These are phyloP conservation scores for Sparassis latifolia DNA, from an alignment of 1,284 basidiomycete genomes.

Conservation along the genomic window DNA sequence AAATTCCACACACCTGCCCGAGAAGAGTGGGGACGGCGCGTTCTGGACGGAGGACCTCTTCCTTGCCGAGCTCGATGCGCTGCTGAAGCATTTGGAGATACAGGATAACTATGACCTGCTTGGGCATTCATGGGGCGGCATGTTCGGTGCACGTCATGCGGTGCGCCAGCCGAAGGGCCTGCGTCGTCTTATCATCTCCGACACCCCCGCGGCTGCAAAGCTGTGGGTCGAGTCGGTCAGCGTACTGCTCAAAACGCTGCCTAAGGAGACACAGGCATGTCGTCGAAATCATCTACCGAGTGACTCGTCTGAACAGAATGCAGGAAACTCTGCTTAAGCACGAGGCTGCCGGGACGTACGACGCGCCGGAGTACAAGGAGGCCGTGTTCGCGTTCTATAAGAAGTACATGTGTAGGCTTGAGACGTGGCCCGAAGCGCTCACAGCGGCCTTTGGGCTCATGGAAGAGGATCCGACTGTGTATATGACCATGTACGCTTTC, in stretches of 20 bases:
- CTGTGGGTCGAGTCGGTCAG: constrained; percentile 28
- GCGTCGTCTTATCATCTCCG: constrained; percentile 32
- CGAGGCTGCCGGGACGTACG: constrained; percentile 40
- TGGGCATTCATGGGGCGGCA: constrained; percentile 49
- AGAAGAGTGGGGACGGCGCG: constrained; percentile 23
- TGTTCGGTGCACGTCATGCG: constrained; percentile 33
- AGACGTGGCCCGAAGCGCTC: constrained; percentile 36
- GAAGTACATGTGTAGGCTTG: constrained; percentile 37
- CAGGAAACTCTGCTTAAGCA: constrained; percentile 31
- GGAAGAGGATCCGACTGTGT: constrained; percentile 42
- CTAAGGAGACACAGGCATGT: constrained; percentile 31
- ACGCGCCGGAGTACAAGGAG: constrained; percentile 37
- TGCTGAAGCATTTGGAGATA: constrained; percentile 34
- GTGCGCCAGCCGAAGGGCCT: constrained; percentile 30
- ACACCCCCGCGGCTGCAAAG: constrained; percentile 25
- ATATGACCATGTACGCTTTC: constrained; percentile 35
- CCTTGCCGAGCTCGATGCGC: constrained; percentile 41
- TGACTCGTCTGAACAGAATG: constrained; percentile 17
- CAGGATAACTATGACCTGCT: constrained; percentile 32
- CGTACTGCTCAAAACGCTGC: constrained; percentile 26
- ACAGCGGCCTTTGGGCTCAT: constrained; percentile 21
- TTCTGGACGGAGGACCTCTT: constrained; percentile 47
- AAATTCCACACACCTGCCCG: constrained; percentile 34
- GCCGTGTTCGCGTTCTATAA: constrained; percentile 39
- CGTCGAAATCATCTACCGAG: constrained; percentile 17